Evolutionary conservation across 805 yeast species (phyloP).

Genomic region (Tetrapisispora namnaoensis): DNA sequence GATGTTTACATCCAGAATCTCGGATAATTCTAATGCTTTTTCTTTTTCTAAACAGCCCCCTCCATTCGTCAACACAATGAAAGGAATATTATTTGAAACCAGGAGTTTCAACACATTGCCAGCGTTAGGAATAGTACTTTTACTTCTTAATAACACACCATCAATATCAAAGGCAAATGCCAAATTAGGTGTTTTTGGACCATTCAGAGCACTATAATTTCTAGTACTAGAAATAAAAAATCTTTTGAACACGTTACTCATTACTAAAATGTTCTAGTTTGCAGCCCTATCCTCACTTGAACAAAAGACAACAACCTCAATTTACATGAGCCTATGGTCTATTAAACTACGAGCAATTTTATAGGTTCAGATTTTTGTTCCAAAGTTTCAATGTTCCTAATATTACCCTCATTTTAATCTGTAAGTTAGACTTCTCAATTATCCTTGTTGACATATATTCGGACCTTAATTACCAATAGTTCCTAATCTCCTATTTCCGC

Average conservation of each 20-base stretch:
- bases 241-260: neutral
- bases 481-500: too few relatives aligned
- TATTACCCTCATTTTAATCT: neutral
- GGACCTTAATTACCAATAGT: too few relatives aligned
- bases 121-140: constrained; percentile 57
- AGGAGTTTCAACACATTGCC: constrained; percentile 47
- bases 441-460: too few relatives aligned
- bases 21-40: constrained; percentile 46
- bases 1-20: constrained; percentile 35
- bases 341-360: neutral
- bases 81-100: constrained; percentile 52
- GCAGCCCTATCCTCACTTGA: neutral
- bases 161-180: constrained; percentile 47
- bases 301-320: too few relatives aligned
- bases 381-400: neutral
- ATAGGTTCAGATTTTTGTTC: too few relatives aligned
- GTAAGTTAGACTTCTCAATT: neutral
- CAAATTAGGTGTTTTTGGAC: neutral
- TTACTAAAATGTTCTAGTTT: neutral
- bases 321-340: neutral
- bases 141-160: constrained; percentile 77
- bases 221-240: neutral
- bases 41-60: constrained; percentile 66
- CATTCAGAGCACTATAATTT: neutral
- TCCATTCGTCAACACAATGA: constrained; percentile 80